These are phyloP conservation scores for Erodium maritimum DNA, from an alignment of 345 rosid genomes.

Conservation along the genomic window DNA sequence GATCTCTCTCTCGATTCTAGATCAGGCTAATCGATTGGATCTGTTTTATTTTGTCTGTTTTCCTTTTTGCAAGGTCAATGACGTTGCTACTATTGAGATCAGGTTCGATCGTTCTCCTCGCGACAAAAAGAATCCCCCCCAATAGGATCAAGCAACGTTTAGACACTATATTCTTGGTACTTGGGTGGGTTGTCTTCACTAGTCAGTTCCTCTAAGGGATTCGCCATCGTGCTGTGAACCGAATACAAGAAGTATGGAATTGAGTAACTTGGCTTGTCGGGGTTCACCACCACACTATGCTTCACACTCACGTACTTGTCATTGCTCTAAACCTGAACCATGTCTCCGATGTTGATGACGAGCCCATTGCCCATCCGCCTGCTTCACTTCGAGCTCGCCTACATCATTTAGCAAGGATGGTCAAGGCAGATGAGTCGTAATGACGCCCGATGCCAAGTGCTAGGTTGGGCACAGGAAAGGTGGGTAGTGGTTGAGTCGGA, in stretches of 20 bases:
- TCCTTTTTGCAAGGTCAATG: too few species aligned
- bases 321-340: slow-evolving; percentile 37
- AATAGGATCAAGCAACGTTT: too few species aligned
- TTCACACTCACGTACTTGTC: slow-evolving; percentile 37
- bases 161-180: slow-evolving; percentile 23
- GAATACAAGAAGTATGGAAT: slow-evolving; percentile 32
- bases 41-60: slow-evolving; percentile 36
- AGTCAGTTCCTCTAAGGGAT: slow-evolving; percentile 28
- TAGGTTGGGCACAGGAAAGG: slow-evolving; percentile 71
- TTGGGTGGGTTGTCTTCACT: slow-evolving; percentile 20
- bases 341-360: slow-evolving; percentile 67
- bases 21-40: too few species aligned
- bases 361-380: slow-evolving; percentile 68
- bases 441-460: slow-evolving; percentile 86
- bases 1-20: too few species aligned
- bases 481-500: slow-evolving; percentile 66
- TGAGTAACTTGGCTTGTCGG: slow-evolving; percentile 33
- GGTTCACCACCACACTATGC: slow-evolving; percentile 34
- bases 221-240: slow-evolving; percentile 17
- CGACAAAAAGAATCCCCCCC: slow-evolving; percentile 26
- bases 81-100: slow-evolving; percentile 30
- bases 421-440: slow-evolving; percentile 66
- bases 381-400: slow-evolving; percentile 62
- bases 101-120: too few species aligned
- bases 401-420: slow-evolving; percentile 65